Evolutionary conservation across 345 rosid species (phyloP).

Genomic region (Euphorbia peplus): DNA sequence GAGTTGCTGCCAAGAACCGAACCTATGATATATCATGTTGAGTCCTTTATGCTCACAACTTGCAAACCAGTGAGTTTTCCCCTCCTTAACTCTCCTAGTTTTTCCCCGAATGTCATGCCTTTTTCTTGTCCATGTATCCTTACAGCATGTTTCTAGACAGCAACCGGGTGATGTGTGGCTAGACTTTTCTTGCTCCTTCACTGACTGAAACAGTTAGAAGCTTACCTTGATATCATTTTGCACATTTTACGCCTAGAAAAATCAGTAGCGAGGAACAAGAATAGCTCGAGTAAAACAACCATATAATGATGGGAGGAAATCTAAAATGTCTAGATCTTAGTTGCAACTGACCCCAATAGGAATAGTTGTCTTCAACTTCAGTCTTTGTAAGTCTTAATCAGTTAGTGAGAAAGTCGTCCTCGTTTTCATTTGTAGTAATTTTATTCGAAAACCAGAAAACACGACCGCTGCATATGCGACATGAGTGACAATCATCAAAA

Average conservation of each 20-base stretch:
- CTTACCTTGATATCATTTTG: slow-evolving; percentile 9
- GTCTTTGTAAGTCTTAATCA: no score
- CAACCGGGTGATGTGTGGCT: slow-evolving; percentile 9
- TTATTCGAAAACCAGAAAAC: no score
- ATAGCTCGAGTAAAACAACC: slow-evolving; percentile 11
- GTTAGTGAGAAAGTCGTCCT: no score
- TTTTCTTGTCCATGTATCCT: not conserved
- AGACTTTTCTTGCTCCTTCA: slow-evolving; percentile 4
- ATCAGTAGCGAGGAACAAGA: slow-evolving; percentile 7
- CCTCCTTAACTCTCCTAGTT: not conserved
- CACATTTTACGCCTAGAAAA: slow-evolving; percentile 9
- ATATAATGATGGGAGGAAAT: slow-evolving; percentile 12
- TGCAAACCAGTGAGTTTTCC: slow-evolving; percentile 15
- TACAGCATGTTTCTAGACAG: not conserved
- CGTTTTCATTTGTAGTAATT: no score
- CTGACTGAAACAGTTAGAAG: slow-evolving; percentile 7
- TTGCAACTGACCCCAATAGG: not conserved
- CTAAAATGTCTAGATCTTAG: not conserved
- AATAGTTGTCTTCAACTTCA: no score
- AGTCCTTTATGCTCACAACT: slow-evolving; percentile 22
- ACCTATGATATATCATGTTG: slow-evolving; percentile 40
- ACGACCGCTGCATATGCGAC: no score
- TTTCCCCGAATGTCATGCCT: not conserved
- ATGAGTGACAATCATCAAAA: no score
- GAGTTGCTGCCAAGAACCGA: slow-evolving; percentile 36